These are phyloP conservation scores for Kazachstania sp. DNA, from an alignment of 1,139 yeast species.

Conservation along the genomic window DNA sequence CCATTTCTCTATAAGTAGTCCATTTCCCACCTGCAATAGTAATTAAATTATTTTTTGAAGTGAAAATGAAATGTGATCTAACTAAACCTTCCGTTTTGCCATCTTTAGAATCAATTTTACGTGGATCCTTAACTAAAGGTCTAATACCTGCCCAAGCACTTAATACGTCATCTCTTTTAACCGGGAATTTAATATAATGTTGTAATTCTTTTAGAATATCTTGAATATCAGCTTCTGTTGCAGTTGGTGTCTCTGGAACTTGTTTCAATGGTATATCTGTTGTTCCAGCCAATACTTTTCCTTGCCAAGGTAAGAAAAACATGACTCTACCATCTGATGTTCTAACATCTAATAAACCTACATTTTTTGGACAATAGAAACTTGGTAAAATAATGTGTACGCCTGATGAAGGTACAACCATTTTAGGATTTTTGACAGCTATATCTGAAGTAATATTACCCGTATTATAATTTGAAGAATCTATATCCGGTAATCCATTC, in stretches of 20 bases:
- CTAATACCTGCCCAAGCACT: slow-evolving; percentile 98
- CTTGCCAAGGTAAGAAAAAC: slow-evolving; percentile 98
- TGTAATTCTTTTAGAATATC: slow-evolving; percentile 83
- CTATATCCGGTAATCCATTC: slow-evolving; percentile 51
- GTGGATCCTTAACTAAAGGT: slow-evolving; percentile 87
- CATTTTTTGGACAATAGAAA: slow-evolving; percentile 77
- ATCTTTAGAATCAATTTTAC: slow-evolving; percentile 37
- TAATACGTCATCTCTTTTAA: slow-evolving; percentile 79
- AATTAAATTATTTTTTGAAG: slow-evolving; percentile 64
- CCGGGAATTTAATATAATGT: slow-evolving; percentile 83
- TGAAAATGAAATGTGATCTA: slow-evolving; percentile 75
- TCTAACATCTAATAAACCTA: slow-evolving; percentile 86
- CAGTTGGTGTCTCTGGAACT: slow-evolving; percentile 77
- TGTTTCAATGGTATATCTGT: slow-evolving; percentile 75
- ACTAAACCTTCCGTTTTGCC: slow-evolving; percentile 72
- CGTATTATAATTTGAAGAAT: slow-evolving; percentile 1
- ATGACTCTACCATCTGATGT: slow-evolving; percentile 95
- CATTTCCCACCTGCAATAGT: slow-evolving; percentile 97
- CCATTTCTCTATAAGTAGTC: slow-evolving; percentile 98
- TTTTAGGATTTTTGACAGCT: slow-evolving; percentile 41
- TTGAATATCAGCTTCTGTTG: slow-evolving; percentile 82
- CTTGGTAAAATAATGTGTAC: slow-evolving; percentile 91
- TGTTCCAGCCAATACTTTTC: slow-evolving; percentile 92
- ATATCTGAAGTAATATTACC: slow-evolving; percentile 13
- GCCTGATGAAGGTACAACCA: slow-evolving; percentile 89